phyloP scores from a whole-genome alignment of 2,329 filamentous ascomycete genomes.

The Aspergillus brasiliensis region DNA sequence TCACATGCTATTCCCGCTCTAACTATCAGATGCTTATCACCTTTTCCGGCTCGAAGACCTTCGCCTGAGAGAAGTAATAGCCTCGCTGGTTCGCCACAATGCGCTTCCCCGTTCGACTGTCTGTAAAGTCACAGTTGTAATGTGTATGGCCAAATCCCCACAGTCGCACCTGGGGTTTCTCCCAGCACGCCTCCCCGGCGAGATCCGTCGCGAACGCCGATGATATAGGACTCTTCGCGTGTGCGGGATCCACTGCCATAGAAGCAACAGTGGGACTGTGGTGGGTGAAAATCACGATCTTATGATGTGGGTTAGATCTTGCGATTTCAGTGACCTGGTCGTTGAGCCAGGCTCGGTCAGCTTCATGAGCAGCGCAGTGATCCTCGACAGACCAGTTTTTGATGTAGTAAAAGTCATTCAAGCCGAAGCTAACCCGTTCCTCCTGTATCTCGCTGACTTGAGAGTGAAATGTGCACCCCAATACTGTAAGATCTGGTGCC shows the following conservation, averaged over 20 bases:
- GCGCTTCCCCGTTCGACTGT: slow-evolving; percentile 33
- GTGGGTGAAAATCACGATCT: slow-evolving; percentile 44
- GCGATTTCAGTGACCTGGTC: slow-evolving; percentile 35
- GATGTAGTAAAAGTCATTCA: slow-evolving; percentile 59
- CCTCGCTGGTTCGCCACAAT: slow-evolving; percentile 47
- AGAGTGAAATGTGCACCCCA: slow-evolving; percentile 57
- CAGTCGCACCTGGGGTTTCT: slow-evolving; percentile 37
- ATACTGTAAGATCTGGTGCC: slow-evolving; percentile 39
- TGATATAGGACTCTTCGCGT: slow-evolving; percentile 34
- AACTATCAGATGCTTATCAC: slow-evolving; percentile 19
- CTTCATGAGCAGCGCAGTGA: slow-evolving; percentile 34
- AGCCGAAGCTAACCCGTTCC: slow-evolving; percentile 43
- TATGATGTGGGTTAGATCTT: slow-evolving; percentile 32
- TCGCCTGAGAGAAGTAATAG: slow-evolving; percentile 43
- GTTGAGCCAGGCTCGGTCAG: slow-evolving; percentile 45
- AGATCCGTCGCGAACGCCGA: slow-evolving; percentile 50
- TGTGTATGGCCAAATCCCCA: slow-evolving; percentile 57
- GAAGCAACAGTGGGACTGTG: slow-evolving; percentile 37
- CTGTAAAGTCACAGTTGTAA: slow-evolving; percentile 46
- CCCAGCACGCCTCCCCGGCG: slow-evolving; percentile 42
- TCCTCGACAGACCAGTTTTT: slow-evolving; percentile 36
- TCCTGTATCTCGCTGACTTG: slow-evolving; percentile 42
- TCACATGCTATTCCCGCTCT: not conserved
- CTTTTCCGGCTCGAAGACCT: slow-evolving; percentile 38
- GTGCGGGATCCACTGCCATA: slow-evolving; percentile 33